These are phyloP conservation scores for Cnidoscolus chayamansa DNA, from an alignment of 441 rosid genomes.

Conservation along the genomic window DNA sequence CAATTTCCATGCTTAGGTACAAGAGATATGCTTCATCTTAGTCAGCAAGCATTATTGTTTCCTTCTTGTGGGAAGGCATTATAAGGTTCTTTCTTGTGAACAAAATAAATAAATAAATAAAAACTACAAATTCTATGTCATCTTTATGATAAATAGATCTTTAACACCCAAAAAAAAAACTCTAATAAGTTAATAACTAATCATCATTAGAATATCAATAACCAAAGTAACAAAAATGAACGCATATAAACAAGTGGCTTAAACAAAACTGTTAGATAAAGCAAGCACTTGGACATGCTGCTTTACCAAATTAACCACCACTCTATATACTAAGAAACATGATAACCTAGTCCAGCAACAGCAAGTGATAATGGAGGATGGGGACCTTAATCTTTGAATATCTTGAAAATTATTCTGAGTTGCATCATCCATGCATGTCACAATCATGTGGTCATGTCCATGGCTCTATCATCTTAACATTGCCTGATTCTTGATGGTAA, in stretches of 20 bases:
- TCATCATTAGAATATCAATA: too few relatives aligned
- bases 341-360: constrained; percentile 30
- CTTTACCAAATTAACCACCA: constrained; percentile 36
- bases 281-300: constrained; percentile 10
- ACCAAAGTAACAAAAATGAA: too few relatives aligned
- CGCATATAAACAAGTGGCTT: not conserved
- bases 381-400: constrained; percentile 15
- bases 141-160: too few relatives aligned
- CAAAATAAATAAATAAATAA: not conserved
- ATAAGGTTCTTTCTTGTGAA: not conserved
- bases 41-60: constrained; percentile 24
- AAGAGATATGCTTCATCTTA: not conserved
- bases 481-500: constrained; percentile 27
- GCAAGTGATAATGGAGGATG: constrained; percentile 16
- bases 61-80: constrained; percentile 15
- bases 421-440: constrained; percentile 33
- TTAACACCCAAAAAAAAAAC: too few relatives aligned
- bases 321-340: constrained; percentile 28
- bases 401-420: constrained; percentile 8
- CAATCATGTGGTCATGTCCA: constrained; percentile 55
- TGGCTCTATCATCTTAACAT: constrained; percentile 22
- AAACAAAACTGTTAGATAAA: not conserved
- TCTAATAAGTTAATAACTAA: too few relatives aligned
- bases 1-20: not conserved
- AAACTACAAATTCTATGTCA: too few relatives aligned